Base-by-base conservation (phyloP, 768 basidiomycete species). In the Termitomyces sp. region DNA sequence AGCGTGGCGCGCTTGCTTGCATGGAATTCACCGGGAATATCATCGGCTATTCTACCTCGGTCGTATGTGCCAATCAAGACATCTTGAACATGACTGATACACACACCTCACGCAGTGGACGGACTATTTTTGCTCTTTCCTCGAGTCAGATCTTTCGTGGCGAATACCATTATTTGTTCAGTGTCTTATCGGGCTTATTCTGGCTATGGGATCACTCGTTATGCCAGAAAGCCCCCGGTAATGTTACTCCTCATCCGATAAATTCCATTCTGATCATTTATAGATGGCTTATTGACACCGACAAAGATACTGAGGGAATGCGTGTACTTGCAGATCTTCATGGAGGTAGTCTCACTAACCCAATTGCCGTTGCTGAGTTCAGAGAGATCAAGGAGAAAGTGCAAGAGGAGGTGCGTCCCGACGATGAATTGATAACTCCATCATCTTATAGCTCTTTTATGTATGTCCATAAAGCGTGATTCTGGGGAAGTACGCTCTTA, bases 21-120 rank as follows among this genome's bases (percentile, higher is more conserved):
- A 93, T 97, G 82, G 94, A 97, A 66, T 97, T 97, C 68, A 95
- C 94, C 3, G 88, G 88, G 60, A 96, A 96, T 67, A 86, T 97
- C 64, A 74, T 92, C 47, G 95, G 95, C 52, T 98, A 98, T 68
- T 88, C 92, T 10, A 81, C 83, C 50, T 94, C 90, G 18, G 92
- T 96, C 62, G 92, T 94, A 75, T 60, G 90, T 76, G 38, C 11
- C 20, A 20, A 26, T 28, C 53, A 43, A 32, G 54, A 13, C 28
- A 24, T 22, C 11, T 22, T 10, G 16, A 35, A 33, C 36, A 16
- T 22, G 24, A 40, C 24, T 52, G 22, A 58, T 46, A 7, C 38
- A 18, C 32, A 8, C 24, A 33, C 7, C n/a, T 35, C 14, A 2
- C n/a, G 26, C 13, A 92, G 90, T 98, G 94, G 94, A 85, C 88